Base-by-base conservation (phyloP, 164 flowering plant genomes). In the Tetrastigma voinierianum region DNA sequence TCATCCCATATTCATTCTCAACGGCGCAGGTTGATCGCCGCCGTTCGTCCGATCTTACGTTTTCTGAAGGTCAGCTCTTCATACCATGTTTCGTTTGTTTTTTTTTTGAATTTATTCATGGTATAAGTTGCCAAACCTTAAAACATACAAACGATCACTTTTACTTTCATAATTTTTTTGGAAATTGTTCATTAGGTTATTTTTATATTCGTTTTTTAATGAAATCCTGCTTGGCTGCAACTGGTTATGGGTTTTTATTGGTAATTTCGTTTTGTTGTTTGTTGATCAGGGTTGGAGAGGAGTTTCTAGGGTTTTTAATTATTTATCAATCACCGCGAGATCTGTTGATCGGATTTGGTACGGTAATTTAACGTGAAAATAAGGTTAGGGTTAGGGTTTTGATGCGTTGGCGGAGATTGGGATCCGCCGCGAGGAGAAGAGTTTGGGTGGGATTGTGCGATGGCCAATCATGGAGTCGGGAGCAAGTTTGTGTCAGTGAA, bases 391-490 rank as follows among this genome's bases (percentile, higher is more conserved):
- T 68, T 68, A 64, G 67, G 73, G 48, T 66, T 74, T 87, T 82
- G 83, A 83, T 88, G 89, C 85, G 70, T 79, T 79, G 80, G 78
- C 62, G 72, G 77, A 69, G 64, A 65, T 74, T 65, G 2, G 71
- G 24, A 66, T 63, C 65, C 13, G 75, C 62, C 52, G 76, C 48
- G 69, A 65, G 10, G 54, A 12, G 23, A 40, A 9, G 20, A n/a
- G 61, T 71, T 53, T 62, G 75, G 74, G 70, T 15, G 59, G 64
- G 19, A 19, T 19, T 65, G 40, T 72, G 75, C 51, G 66, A 94
- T 91, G 98, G 98, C 97, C 76, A 90, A 90, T 87, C 85, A 77
- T 52, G 97, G 97, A 61, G 82, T 71, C 18, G 97, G 96, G 77
- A 75, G 64, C 68, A 94, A 88, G 77, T 94, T 87, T 70, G 87